Base-by-base conservation (phyloP, 768 basidiomycete genomes). In the Rhodosporidiobolus sp. region DNA sequence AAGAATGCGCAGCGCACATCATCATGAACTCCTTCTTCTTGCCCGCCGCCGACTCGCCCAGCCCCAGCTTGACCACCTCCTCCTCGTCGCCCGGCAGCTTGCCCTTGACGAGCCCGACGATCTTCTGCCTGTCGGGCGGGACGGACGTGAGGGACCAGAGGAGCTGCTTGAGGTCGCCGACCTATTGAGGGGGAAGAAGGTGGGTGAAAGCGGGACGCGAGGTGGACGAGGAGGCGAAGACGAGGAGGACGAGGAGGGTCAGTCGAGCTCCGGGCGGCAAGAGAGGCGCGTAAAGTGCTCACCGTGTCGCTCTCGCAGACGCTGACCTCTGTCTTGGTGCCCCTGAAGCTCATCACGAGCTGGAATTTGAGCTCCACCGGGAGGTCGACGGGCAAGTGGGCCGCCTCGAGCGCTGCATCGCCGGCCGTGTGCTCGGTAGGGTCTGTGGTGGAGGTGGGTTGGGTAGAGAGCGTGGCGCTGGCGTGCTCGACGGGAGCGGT, bases 91-190 rank as follows among this genome's bases (percentile, higher is more conserved):
- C 84, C 12, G 91, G 90, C 14, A 92, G 81, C 80, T 90, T 93
- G 35, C 90, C 90, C 78, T 90, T 92, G 43, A 89, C 88, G 34
- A 95, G 81, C 1, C 92, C 92, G 43, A 94, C 84, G 66, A 94
- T 88, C 83, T 95, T 94, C 83, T 94, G 91, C 12, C 91, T 84
- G 77, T 90, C 90, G 35, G 87, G 86, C 19, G 92, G 91, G 7
- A 95, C 92, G 65, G 84, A 85, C 8, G 92, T 95, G 63, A 92
- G 78, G 46, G 82, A 84, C 68, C 88, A 85, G 50, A 95, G 83
- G 4, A 84, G 80, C 24, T 84, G 83, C 81, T 92, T 91, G 76
- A 94, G 83, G 78, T 94, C 92, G 77, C 87, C 90, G 19, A 94
- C 86, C 81, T 67, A 30, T 24, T 43, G 38, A 14, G 38, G 38